Evolutionary conservation across 306 rosid species (phyloP).

Genomic region (Argentina anserina): DNA sequence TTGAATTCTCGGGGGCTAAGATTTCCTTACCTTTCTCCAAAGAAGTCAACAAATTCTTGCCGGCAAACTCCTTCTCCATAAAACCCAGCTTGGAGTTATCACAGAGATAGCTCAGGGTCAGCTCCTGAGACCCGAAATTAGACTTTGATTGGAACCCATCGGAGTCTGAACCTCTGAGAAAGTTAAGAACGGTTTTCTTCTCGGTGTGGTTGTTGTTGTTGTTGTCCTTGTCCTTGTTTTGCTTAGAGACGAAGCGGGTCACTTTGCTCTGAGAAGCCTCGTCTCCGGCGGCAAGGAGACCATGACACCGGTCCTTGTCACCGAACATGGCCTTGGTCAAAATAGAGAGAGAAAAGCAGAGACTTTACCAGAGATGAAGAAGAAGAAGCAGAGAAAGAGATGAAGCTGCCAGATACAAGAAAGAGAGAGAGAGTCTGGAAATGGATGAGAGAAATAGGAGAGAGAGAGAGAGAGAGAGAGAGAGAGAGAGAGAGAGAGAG

Average conservation of each 20-base stretch:
- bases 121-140: constrained; percentile 59
- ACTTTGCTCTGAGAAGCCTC: constrained; percentile 81
- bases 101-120: constrained; percentile 86
- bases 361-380: not conserved
- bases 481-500: not conserved
- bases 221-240: constrained; percentile 6
- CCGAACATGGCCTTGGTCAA: constrained; percentile 49
- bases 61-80: constrained; percentile 53
- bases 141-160: constrained; percentile 38
- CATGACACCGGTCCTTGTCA: constrained; percentile 44
- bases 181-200: constrained; percentile 39
- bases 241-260: constrained; percentile 47
- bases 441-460: not conserved
- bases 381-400: not conserved
- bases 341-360: not conserved
- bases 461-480: not conserved
- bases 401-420: not conserved
- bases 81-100: constrained; percentile 48
- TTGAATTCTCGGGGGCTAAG: constrained; percentile 44
- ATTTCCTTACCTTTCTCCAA: constrained; percentile 66
- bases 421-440: not conserved
- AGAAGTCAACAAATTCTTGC: constrained; percentile 45
- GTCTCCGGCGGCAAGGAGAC: constrained; percentile 50
- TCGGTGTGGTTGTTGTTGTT: constrained; percentile 25
- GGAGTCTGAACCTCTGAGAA: constrained; percentile 41